Evolutionary conservation across 306 rosid species (phyloP), one percentile per base, ranked within the genome.

Genomic region (Prunus davidiana): DNA sequence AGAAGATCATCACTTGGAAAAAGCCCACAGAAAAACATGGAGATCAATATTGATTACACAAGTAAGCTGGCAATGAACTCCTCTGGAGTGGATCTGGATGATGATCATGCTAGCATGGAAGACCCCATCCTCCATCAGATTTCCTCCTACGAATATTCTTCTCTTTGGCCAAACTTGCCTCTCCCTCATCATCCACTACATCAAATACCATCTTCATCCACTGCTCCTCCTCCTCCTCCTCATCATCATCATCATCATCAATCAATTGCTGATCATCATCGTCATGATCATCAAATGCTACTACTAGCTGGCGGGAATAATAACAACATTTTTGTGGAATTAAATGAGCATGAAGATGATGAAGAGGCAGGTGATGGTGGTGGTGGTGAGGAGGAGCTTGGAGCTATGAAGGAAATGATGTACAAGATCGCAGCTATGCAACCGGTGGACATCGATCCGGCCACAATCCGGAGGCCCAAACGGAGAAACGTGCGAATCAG

Each of bases 361-460:
- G 41, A 41, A 16, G 75, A 76, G 12, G 70, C 24, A 10, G 75
- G 32, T 5, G 71, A 28, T 14, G 81, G 55, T 1, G 75, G 32
- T 3, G 71, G 45, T 14, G 81, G 55, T 1, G 97, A 86, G 54
- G 96, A 94, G 64, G 96, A 94, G 82, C 84, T 94, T 0, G 97
- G 98, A 14, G 92, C 92, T 24, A 87, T 94, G 96, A 94, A 94
- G 82, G 98, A 94, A 75, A 94, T 94, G 98, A 89, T 92, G 97
- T 94, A 90, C 91, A 89, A 84, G 93, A 94, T 94, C 2, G 93
- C 98, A 0, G 95, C 90, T 57, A 94, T 94, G 98, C 98, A 94
- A 64, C 98, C 98, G 0, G 98, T 94, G 84, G 97, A 94, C 67
- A 90, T 94, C 20, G 98, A 94, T 79, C 98, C 97, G 0, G 84